Conservation (phyloP, 108 stramenopile species). For the Hondaea fermentalgiana region DNA sequence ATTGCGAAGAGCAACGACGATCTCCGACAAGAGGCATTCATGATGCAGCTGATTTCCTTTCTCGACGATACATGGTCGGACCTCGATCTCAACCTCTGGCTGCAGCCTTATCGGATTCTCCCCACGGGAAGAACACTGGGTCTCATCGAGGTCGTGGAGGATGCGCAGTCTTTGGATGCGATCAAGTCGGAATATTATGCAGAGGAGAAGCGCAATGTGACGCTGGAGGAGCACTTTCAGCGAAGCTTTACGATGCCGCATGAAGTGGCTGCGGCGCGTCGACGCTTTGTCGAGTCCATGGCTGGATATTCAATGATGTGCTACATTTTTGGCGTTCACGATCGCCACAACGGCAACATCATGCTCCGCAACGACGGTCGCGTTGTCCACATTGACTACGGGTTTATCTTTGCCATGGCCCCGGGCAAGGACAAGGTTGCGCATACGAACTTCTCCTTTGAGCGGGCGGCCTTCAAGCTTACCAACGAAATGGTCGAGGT, state of each 20-base stretch:
- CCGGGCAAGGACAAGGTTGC: constrained; percentile 55
- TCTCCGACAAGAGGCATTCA: constrained; percentile 54
- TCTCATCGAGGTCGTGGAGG: constrained; percentile 75
- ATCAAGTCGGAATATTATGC: constrained; percentile 76
- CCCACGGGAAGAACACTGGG: constrained; percentile 79
- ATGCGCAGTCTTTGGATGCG: constrained; percentile 82
- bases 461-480: constrained; percentile 90
- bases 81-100: constrained; percentile 75
- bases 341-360: constrained; percentile 90
- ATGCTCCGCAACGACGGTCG: constrained; percentile 84
- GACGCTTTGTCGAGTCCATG: constrained; percentile 46
- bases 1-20: constrained; percentile 83
- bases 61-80: constrained; percentile 81
- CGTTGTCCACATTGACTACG: constrained; percentile 96
- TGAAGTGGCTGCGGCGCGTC: constrained; percentile 24
- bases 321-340: constrained; percentile 89
- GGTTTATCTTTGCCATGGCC: constrained; percentile 88
- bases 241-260: neutral
- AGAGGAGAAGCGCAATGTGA: constrained; percentile 32
- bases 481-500: constrained; percentile 88
- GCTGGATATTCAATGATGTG: constrained; percentile 91
- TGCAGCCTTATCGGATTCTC: constrained; percentile 90
- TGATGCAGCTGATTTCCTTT: constrained; percentile 85
- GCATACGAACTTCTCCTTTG: constrained; percentile 72
- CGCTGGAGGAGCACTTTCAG: neutral